Evolutionary conservation across 805 yeast species (phyloP), one percentile per base, ranked within the genome.

Genomic region (Clavispora phyllophila): DNA sequence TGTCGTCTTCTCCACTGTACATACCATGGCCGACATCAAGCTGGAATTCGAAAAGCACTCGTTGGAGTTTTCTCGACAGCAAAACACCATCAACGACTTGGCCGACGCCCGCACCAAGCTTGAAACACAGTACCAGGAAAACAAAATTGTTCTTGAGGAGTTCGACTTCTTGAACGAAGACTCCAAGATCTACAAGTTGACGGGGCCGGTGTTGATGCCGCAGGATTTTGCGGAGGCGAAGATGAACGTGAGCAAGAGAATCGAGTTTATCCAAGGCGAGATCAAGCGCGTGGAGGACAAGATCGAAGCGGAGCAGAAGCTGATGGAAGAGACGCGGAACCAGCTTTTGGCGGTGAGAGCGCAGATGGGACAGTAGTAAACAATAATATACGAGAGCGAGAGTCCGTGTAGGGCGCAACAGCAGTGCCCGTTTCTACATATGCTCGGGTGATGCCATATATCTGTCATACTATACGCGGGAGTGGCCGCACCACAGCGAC

Each of bases 81-180:
- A 79, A 52, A 62, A 62, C 39, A 62, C 65, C 19, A 60, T 79
- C 37, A 66, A 70, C 37, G 84, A 79, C 40, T 68, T 80, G 34
- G 73, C 89, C 28, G 68, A 78, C 5, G 79, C 88, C 10, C 81
- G 98, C 56, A 95, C 91, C 51, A 79, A 82, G 57, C 75, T 93
- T 36, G 99, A 93, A 59, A 87, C 97, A 1, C 99, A 93, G 65
- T 78, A 72, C 54, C 99, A 93, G 63, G 99, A 93, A 62, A 90
- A 90, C 62, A 81, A 81, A 55, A 90, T 93, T 39, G 99, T 93
- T 13, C 73, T 81, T 50, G 82, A 78, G 44, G 99, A 93, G 64
- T 86, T 93, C 55, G 78, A 75, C 23, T 45, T 52, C 35, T 67
- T 86, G 43, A 76, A 77, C 43, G 85, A 79, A 27, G 84, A 79